These are phyloP conservation scores for Colletotrichum sp. DNA, from an alignment of 2,329 filamentous ascomycete species.

Conservation along the genomic window DNA sequence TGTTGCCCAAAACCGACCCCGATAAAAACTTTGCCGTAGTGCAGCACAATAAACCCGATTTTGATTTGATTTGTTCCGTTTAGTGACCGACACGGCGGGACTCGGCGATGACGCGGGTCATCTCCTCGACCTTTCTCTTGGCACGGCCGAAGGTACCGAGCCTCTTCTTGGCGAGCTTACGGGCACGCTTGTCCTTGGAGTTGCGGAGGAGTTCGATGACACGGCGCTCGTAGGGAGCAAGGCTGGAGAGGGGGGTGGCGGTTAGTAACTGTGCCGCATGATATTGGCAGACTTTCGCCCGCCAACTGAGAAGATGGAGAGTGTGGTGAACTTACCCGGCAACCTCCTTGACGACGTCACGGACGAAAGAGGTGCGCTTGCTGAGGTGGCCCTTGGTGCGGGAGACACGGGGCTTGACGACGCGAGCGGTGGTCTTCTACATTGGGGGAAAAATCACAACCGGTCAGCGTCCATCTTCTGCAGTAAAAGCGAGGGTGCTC, in stretches of 20 bases:
- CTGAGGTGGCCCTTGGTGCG: slow-evolving; percentile 94
- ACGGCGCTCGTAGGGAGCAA: slow-evolving; percentile 95
- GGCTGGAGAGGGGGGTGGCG: slow-evolving; percentile 48
- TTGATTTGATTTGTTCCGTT: slow-evolving; percentile 43
- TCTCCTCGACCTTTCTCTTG: slow-evolving; percentile 99
- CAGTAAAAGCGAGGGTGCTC: slow-evolving; percentile 26
- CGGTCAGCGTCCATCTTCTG: slow-evolving; percentile 70
- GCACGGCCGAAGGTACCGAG: slow-evolving; percentile 98
- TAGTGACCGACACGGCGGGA: slow-evolving; percentile 73
- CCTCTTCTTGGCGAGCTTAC: slow-evolving; percentile 99
- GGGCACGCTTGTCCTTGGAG: slow-evolving; percentile 98
- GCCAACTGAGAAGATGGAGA: neutral
- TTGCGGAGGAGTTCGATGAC: slow-evolving; percentile 99
- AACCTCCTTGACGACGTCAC: slow-evolving; percentile 98
- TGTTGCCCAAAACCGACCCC: slow-evolving; percentile 16
- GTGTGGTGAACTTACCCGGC: slow-evolving; percentile 72
- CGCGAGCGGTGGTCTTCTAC: slow-evolving; percentile 84
- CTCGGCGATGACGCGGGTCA: slow-evolving; percentile 97
- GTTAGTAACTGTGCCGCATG: slow-evolving; percentile 29
- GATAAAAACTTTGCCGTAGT: neutral
- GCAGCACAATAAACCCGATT: neutral
- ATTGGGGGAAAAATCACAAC: slow-evolving; percentile 36
- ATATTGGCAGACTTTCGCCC: neutral
- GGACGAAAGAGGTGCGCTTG: slow-evolving; percentile 96
- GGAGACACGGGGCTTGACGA: slow-evolving; percentile 78